Evolutionary conservation across 495 filamentous ascomycete genomes (phyloP).

Genomic region (Gamarada debralockiae): DNA sequence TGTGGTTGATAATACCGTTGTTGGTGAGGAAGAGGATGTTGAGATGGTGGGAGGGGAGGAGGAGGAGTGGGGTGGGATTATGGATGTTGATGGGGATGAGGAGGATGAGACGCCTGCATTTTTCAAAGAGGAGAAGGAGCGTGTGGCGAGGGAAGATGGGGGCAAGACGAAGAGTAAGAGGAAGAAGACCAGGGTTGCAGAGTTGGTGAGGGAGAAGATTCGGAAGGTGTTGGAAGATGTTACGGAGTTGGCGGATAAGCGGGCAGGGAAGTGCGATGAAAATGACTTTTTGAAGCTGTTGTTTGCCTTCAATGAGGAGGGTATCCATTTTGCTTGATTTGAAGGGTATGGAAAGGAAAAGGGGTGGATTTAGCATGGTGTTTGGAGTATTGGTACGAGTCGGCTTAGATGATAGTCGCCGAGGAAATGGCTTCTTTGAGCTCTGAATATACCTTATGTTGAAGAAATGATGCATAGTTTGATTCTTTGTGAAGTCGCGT

Average conservation of each 20-base stretch:
- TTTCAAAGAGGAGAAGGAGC: slow-evolving; percentile 63
- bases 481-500: too few species aligned
- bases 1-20: slow-evolving; percentile 65
- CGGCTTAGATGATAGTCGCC: not conserved
- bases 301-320: slow-evolving; percentile 77
- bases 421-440: not conserved
- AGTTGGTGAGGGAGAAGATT: slow-evolving; percentile 79
- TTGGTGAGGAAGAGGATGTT: slow-evolving; percentile 39
- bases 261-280: slow-evolving; percentile 83
- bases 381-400: slow-evolving; percentile 2
- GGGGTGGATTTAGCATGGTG: slow-evolving; percentile 21
- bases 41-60: slow-evolving; percentile 43
- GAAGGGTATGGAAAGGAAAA: not conserved
- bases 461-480: not conserved
- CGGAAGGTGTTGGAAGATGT: slow-evolving; percentile 72
- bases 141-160: slow-evolving; percentile 35
- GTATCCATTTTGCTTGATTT: slow-evolving; percentile 82
- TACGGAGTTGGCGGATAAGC: slow-evolving; percentile 73
- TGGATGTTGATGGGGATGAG: slow-evolving; percentile 49
- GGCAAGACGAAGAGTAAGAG: slow-evolving; percentile 51
- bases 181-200: slow-evolving; percentile 69
- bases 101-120: slow-evolving; percentile 65
- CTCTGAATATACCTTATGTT: not conserved
- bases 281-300: slow-evolving; percentile 73
- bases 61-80: slow-evolving; percentile 44